Conservation (phyloP, 2,329 filamentous ascomycete genomes). For the Cordyceps cicadae region DNA sequence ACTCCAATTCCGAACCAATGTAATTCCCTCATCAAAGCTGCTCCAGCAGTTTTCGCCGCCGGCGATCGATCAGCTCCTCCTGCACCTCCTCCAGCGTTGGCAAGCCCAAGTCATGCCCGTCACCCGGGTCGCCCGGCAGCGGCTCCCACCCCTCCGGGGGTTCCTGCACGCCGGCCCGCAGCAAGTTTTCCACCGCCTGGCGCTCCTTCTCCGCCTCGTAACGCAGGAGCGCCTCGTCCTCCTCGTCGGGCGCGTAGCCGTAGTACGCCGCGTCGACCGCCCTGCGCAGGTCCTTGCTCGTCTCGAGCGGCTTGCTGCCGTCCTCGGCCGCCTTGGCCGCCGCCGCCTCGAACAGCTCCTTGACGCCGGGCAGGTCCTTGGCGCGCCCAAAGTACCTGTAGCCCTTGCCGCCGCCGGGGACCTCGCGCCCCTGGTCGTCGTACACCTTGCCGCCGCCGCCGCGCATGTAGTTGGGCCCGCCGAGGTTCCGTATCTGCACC, state of each 20-base stretch:
- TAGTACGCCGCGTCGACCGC: conserved; percentile 92
- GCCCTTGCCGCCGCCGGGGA: conserved; percentile 70
- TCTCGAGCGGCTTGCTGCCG: conserved; percentile 50
- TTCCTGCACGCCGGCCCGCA: conserved; percentile 47
- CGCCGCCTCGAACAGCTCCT: conserved; percentile 86
- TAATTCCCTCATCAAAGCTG: conserved; percentile 47
- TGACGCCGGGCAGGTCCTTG: conserved; percentile 83
- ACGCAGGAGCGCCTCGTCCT: conserved; percentile 69
- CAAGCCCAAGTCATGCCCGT: conserved; percentile 73
- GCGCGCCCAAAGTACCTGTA: conserved; percentile 94
- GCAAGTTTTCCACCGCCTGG: conserved; percentile 64
- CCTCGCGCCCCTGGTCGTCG: conserved; percentile 65
- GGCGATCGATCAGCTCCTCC: conserved; percentile 79
- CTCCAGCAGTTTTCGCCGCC: conserved; percentile 74
- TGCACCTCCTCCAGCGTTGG: conserved; percentile 90
- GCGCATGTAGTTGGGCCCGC: conserved; percentile 96
- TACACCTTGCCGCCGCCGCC: conserved; percentile 59
- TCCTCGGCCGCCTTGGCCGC: conserved; percentile 47
- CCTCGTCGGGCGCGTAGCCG: conserved; percentile 87
- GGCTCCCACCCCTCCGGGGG: conserved; percentile 69
- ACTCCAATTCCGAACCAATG: neutral
- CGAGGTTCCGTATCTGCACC: conserved; percentile 86
- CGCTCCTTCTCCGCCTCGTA: conserved; percentile 81
- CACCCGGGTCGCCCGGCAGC: conserved; percentile 77
- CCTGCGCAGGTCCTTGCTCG: conserved; percentile 60